phyloP scores from a whole-genome alignment of 139 green algal species.

The Edaphochlamys debaryana region DNA sequence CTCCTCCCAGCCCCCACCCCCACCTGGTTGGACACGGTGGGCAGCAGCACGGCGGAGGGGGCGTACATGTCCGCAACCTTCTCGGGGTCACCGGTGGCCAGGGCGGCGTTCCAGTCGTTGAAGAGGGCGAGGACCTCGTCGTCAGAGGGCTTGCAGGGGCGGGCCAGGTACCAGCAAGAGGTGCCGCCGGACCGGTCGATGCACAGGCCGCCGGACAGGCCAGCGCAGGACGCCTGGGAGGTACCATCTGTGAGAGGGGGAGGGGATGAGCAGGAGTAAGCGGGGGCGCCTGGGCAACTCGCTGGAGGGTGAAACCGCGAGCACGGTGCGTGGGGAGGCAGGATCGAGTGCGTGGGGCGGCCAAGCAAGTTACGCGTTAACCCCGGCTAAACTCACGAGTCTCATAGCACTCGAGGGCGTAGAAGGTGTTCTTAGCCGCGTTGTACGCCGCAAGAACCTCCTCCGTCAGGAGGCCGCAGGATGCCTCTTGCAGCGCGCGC shows the following conservation, averaged over 20 bases:
- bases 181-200: neutral
- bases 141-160: neutral
- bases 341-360: too few relatives aligned
- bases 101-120: conserved; percentile 3
- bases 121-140: conserved; percentile 8
- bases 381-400: neutral
- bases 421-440: neutral
- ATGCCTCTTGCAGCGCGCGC: neutral
- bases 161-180: neutral
- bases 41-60: conserved; percentile 13
- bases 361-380: too few relatives aligned
- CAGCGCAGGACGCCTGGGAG: neutral
- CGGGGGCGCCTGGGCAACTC: neutral
- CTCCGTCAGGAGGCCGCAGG: neutral
- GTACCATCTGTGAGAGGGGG: neutral
- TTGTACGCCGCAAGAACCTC: neutral
- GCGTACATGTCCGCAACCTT: neutral
- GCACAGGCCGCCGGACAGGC: neutral
- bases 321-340: neutral
- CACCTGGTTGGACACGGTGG: conserved; percentile 36
- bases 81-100: neutral
- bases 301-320: neutral
- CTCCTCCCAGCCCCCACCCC: too few relatives aligned
- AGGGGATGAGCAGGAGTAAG: neutral
- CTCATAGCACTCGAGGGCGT: neutral